Conservation (phyloP, 2,329 filamentous ascomycete species). For the Septoria linicola region DNA sequence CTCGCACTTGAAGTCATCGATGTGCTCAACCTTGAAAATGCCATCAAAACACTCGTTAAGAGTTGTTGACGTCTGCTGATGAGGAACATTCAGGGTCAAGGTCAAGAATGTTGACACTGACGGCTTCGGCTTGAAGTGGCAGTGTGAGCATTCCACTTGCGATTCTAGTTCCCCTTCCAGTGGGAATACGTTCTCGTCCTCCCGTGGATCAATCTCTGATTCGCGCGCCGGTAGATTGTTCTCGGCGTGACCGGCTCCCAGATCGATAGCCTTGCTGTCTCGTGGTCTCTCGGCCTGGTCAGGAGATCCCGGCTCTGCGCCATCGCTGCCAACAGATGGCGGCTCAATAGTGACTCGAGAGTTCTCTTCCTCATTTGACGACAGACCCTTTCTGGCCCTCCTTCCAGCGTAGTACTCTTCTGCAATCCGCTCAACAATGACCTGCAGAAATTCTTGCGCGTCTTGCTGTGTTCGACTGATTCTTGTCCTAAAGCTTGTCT, state of each 20-base stretch:
- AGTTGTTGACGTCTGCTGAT: conserved; percentile 67
- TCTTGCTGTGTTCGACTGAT: conserved; percentile 96
- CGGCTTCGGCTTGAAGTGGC: conserved; percentile 83
- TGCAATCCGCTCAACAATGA: conserved; percentile 85
- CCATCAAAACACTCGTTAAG: conserved; percentile 88
- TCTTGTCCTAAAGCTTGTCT: conserved; percentile 81
- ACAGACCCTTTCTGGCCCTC: conserved; percentile 65
- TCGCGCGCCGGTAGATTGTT: conserved; percentile 25
- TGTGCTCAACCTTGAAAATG: conserved; percentile 90
- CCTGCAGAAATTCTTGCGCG: conserved; percentile 94
- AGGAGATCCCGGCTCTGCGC: neutral
- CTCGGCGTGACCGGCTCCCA: conserved; percentile 7
- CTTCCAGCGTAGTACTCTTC: conserved; percentile 90
- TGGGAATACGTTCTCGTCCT: conserved; percentile 72
- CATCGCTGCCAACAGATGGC: neutral
- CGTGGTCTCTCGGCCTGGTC: conserved; percentile 3
- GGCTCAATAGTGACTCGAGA: neutral
- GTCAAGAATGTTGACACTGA: conserved; percentile 85
- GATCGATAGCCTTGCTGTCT: conserved; percentile 23
- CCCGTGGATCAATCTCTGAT: conserved; percentile 39
- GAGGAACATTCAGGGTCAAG: conserved; percentile 86
- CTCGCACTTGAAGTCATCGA: conserved; percentile 96
- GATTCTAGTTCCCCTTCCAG: conserved; percentile 90
- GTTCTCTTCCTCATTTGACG: conserved; percentile 28
- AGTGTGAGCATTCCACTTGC: conserved; percentile 90